Evolutionary conservation across 192 early-diverging fungal genomes (phyloP).

Genomic region (Allomyces macrogynus): DNA sequence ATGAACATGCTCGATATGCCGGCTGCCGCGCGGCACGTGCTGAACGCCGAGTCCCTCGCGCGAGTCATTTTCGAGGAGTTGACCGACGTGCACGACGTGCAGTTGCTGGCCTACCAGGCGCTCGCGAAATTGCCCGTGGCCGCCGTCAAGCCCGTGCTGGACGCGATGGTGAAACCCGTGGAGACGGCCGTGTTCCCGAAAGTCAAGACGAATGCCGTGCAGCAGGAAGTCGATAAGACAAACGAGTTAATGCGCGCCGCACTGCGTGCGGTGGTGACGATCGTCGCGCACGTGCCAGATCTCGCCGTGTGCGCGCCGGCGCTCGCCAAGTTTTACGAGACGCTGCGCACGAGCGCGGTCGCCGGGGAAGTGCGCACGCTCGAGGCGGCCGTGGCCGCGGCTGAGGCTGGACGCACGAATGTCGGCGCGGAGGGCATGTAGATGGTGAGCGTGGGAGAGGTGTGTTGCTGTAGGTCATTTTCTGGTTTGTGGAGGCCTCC

Average conservation of each 20-base stretch:
- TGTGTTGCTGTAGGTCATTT: too few species aligned
- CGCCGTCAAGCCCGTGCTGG: constrained; percentile 20
- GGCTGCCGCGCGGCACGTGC: neutral
- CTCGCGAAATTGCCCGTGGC: constrained; percentile 16
- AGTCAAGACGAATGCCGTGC: constrained; percentile 34
- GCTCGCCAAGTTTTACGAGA: too few species aligned
- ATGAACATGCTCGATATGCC: neutral
- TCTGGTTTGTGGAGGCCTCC: too few species aligned
- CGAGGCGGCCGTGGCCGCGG: too few species aligned
- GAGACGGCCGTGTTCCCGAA: constrained; percentile 13
- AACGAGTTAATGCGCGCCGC: constrained; percentile 22
- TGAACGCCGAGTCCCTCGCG: constrained; percentile 21
- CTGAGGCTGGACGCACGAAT: too few species aligned
- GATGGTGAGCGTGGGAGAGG: too few species aligned
- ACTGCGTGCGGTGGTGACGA: constrained; percentile 4
- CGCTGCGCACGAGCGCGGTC: too few species aligned
- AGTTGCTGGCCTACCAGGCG: constrained; percentile 30
- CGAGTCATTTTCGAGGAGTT: constrained; percentile 10
- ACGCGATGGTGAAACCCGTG: constrained; percentile 22
- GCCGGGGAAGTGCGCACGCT: too few species aligned
- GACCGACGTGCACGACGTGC: constrained; percentile 32
- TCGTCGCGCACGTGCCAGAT: neutral
- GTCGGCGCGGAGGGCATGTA: too few species aligned
- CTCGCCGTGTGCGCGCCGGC: too few species aligned
- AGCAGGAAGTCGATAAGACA: constrained; percentile 41